Conservation (phyloP, 75 land plant species). For the Pinus taeda region DNA sequence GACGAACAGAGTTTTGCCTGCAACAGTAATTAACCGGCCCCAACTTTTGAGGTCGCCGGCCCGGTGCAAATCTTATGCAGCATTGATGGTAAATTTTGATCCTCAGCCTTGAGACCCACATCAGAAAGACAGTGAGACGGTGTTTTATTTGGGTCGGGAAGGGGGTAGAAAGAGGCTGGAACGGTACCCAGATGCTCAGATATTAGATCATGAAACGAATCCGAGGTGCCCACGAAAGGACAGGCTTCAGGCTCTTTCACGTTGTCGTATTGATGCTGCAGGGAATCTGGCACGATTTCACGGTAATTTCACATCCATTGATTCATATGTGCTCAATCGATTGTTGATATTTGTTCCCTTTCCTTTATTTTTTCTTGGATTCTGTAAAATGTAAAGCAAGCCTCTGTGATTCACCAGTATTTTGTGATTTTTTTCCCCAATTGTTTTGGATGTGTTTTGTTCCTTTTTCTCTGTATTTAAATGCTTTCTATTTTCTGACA, state of each 20-base stretch:
- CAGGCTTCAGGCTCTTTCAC: neutral
- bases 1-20: neutral
- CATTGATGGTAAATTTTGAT: neutral
- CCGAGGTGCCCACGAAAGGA: neutral
- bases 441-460: neutral
- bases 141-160: neutral
- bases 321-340: neutral
- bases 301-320: neutral
- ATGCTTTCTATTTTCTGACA: neutral
- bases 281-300: neutral
- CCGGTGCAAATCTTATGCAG: neutral
- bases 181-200: neutral
- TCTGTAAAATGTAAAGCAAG: neutral
- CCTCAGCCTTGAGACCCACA: neutral
- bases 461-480: neutral
- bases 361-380: neutral
- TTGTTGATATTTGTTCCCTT: neutral
- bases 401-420: neutral
- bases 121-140: neutral
- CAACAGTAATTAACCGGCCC: neutral
- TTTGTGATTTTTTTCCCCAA: neutral
- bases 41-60: neutral
- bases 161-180: neutral
- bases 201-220: neutral
- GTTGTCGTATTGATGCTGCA: neutral